Evolutionary conservation across 202 grass and related monocot species (phyloP), one percentile per base, ranked within the genome.

Genomic region (Dendrocalamus latiflorus): DNA sequence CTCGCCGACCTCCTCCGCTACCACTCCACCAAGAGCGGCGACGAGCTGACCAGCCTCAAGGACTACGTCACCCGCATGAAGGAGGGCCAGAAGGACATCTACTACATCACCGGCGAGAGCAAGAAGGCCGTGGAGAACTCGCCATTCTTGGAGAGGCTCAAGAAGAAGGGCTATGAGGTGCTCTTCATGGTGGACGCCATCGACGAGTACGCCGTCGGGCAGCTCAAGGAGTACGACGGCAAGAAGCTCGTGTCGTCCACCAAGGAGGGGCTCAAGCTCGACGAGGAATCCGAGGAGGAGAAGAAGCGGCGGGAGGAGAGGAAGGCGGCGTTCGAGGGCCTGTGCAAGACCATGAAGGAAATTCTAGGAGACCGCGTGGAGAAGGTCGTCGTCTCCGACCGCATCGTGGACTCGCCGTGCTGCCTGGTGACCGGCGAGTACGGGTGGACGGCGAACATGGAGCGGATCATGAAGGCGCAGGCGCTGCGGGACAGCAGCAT

Each of bases 41-140:
- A 97, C 25, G 94, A 97, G 86, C 36, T 94, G 81, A 97, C 94
- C 14, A 97, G 94, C 88, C 88, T 97, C 6, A 97, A 97, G 88
- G 94, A 97, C 80, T 94, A 97, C 0, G 94, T 97, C 44, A 97
- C 94, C 1, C 86, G 94, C 84, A 97, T 97, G 94, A 97, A 97
- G 86, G 94, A 97, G 78, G 86, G 94, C 9, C 94, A 97, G 81
- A 97, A 37, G 0, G 94, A 97, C n/a, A 94, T 97, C 68, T 97
- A 94, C 59, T 97, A 94, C 84, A 97, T 97, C 42, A 97, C 92
- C 12, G 94, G 94, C 2, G 94, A 94, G 88, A 97, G 91, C 83
- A 97, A 94, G 86, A 97, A 97, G 90, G 94, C 94, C 10, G 94
- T 97, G 11, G 94, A 97, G 88, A 97, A 97, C 88, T 97, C 94